Base-by-base conservation (phyloP, 2,329 filamentous ascomycete genomes). In the Penicillium occitanis region DNA sequence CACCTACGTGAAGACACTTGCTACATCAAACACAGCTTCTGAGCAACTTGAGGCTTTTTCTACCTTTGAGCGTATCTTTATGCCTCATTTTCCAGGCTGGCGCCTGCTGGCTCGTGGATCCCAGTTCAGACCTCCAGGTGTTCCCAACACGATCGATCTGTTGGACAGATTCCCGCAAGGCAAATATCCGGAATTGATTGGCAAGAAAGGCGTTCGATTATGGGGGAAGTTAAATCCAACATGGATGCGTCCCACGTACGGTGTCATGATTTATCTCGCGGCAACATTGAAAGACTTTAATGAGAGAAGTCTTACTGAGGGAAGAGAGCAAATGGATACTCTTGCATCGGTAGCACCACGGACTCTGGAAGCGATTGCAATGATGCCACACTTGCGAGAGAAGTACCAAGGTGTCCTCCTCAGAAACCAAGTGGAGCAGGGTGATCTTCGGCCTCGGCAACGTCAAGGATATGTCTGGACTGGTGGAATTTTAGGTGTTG, bases 41-140 rank as follows among this genome's bases (percentile, higher is more conserved):
- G 83, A 89, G 66, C 76, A 78, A 63, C 28, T 77, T 13, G 69
- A 74, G 22, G 93, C 93, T 44, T 96, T 95, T 78, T 74, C 80
- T 25, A 79, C 89, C 61, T 94, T 91, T 74, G 94, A 98, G 79
- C 79, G 83, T 30, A 86, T 87, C 67, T 88, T 98, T 64, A 96
- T 97, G 86, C 84, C 86, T 0, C 83, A 86, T 40, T 97, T 93
- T 86, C 85, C 86, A 11, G 92, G 92, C 28, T 97, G 93, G 91
- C 72, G 70, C 5, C 68, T 73, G 61, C 70, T 82, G 35, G 71
- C 72, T 17, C 75, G 74, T 66, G 76, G 79, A 25, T 73, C 72
- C 61, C 72, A 71, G 5, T 28, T 75, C 30, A 73, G 73, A 46
- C 76, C 77, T 10, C 60, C 69, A 10, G 70, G 70, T 37, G 74